Conservation (phyloP, 805 yeast genomes). For the Candida sakaeoensis region DNA sequence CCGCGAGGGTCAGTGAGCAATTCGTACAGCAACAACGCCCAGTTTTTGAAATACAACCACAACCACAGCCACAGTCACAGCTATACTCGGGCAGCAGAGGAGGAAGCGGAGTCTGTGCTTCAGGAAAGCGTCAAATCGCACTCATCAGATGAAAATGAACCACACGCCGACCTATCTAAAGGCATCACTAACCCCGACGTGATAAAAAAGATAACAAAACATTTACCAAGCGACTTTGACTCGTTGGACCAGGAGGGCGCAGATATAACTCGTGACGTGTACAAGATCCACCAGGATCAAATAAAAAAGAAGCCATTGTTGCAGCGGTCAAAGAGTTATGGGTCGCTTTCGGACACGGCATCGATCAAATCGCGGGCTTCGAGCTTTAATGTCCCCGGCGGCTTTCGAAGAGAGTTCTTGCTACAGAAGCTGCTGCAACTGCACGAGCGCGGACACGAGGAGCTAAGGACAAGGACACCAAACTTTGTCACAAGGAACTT, state of each 20-base stretch:
- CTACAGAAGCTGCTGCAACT: constrained; percentile 29
- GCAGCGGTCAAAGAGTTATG: constrained; percentile 16
- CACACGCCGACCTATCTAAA: constrained; percentile 11
- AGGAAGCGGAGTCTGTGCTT: constrained; percentile 7
- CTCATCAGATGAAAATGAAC: constrained; percentile 17
- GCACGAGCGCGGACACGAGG: constrained; percentile 14
- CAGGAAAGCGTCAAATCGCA: constrained; percentile 3
- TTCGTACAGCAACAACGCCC: constrained; percentile 15
- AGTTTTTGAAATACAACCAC: constrained; percentile 16
- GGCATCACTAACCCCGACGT: constrained; percentile 31
- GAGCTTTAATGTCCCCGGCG: constrained; percentile 74
- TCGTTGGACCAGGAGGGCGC: constrained; percentile 45
- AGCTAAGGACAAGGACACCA: constrained; percentile 22
- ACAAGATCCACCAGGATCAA: constrained; percentile 22
- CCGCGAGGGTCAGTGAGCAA: constrained; percentile 7
- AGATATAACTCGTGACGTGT: constrained; percentile 49
- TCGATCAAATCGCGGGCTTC: constrained; percentile 47
- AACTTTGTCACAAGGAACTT: constrained; percentile 66
- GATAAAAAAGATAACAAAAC: constrained; percentile 30
- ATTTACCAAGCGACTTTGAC: constrained; percentile 28
- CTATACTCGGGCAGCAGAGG: too few relatives aligned
- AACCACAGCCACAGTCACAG: too few relatives aligned
- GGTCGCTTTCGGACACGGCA: neutral
- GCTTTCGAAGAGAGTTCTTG: constrained; percentile 71
- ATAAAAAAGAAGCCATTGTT: constrained; percentile 11